Evolutionary conservation across 306 rosid genomes (phyloP).

Genomic region (Abrus precatorius): DNA sequence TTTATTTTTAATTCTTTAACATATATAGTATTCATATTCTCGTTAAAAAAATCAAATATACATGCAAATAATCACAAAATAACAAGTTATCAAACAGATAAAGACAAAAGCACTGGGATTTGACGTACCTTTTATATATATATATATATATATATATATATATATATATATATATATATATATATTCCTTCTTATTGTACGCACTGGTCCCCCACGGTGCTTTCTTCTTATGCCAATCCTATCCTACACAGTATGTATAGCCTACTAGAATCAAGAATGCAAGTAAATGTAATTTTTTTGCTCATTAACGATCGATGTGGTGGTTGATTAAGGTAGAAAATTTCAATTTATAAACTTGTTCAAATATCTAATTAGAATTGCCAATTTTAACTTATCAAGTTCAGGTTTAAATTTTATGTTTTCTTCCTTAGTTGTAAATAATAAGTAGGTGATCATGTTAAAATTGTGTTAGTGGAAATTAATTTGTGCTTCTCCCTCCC

Average conservation of each 20-base stretch:
- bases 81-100: conserved; percentile 16
- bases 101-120: background rate
- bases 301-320: too few relatives aligned
- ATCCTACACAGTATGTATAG: background rate
- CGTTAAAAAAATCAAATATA: background rate
- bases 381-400: background rate
- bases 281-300: background rate
- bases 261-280: background rate
- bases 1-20: too few relatives aligned
- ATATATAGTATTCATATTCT: too few relatives aligned
- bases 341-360: background rate
- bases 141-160: too few relatives aligned
- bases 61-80: background rate
- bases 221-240: background rate
- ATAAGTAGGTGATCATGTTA: background rate
- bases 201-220: background rate
- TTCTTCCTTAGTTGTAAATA: too few relatives aligned
- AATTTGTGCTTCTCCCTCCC: too few relatives aligned
- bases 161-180: too few relatives aligned
- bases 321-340: background rate
- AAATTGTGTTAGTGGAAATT: too few relatives aligned
- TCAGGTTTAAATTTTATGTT: background rate
- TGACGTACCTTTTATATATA: background rate
- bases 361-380: background rate
- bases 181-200: background rate